Evolutionary conservation across 2,329 filamentous ascomycete genomes (phyloP).

Genomic region (Apiospora hydei): DNA sequence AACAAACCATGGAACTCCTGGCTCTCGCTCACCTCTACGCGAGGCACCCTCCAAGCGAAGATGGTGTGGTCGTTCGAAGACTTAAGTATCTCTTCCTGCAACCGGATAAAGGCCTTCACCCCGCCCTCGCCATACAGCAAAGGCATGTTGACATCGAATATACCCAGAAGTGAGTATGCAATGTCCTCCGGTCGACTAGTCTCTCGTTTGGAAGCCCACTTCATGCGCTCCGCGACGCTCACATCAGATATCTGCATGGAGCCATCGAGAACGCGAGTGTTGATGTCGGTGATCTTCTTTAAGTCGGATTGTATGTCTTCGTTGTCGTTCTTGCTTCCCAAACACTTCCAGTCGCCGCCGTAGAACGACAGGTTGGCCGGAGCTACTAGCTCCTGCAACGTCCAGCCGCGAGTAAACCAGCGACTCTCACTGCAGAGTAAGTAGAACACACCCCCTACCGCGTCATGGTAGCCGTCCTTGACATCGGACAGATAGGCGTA

Average conservation of each 20-base stretch:
- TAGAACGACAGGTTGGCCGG: constrained; percentile 32
- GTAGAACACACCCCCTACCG: no score
- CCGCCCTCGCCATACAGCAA: constrained; percentile 42
- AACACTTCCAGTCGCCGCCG: neutral
- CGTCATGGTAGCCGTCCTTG: neutral
- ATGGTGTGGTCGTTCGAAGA: neutral
- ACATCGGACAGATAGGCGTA: constrained; percentile 26
- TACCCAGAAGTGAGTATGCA: constrained; percentile 42
- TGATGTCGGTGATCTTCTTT: neutral
- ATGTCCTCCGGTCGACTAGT: constrained; percentile 38
- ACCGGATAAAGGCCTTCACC: constrained; percentile 26
- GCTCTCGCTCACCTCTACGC: neutral
- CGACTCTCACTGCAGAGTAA: neutral
- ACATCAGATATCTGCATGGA: neutral
- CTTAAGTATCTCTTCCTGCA: constrained; percentile 30
- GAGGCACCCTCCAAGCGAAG: neutral
- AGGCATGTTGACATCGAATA: constrained; percentile 42
- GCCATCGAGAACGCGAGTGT: neutral
- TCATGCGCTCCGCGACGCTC: constrained; percentile 38
- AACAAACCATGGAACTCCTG: neutral
- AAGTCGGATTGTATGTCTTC: neutral
- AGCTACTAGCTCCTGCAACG: constrained; percentile 33
- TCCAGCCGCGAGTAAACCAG: constrained; percentile 33
- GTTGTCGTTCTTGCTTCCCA: neutral
- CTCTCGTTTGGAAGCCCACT: constrained; percentile 37